phyloP scores from a whole-genome alignment of 2,329 filamentous ascomycete species.

The Aspergillus quadrilineatus region DNA sequence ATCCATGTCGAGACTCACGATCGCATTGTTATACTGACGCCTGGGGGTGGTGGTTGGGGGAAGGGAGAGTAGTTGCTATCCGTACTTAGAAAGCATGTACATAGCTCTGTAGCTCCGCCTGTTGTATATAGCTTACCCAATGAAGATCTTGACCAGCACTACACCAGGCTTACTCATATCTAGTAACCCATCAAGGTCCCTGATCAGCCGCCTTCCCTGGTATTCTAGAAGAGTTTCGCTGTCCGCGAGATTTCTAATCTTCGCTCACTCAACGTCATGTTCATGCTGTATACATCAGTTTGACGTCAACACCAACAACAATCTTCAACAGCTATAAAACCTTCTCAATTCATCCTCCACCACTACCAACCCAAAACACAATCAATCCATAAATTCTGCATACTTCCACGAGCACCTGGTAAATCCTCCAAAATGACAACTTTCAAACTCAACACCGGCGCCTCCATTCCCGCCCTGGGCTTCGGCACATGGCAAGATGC shows the following conservation, averaged over 20 bases:
- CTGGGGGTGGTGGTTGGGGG: constrained; percentile 50
- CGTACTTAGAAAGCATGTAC: background rate
- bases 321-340: background rate
- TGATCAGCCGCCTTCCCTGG: background rate
- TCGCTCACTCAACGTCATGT: constrained; percentile 2
- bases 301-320: constrained; percentile 19
- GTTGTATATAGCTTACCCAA: background rate
- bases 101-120: too few species aligned
- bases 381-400: background rate
- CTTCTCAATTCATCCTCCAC: background rate
- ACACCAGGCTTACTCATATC: background rate
- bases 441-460: constrained; percentile 50
- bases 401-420: background rate
- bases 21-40: constrained; percentile 61
- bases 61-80: constrained; percentile 5
- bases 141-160: background rate
- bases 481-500: constrained; percentile 58
- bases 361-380: background rate
- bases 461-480: constrained; percentile 49
- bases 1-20: constrained; percentile 60
- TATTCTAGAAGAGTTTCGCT: background rate
- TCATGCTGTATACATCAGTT: constrained; percentile 16
- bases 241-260: background rate
- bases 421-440: constrained; percentile 27
- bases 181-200: background rate